Base-by-base conservation (phyloP, 345 rosid species). In the Garcia nutans region DNA sequence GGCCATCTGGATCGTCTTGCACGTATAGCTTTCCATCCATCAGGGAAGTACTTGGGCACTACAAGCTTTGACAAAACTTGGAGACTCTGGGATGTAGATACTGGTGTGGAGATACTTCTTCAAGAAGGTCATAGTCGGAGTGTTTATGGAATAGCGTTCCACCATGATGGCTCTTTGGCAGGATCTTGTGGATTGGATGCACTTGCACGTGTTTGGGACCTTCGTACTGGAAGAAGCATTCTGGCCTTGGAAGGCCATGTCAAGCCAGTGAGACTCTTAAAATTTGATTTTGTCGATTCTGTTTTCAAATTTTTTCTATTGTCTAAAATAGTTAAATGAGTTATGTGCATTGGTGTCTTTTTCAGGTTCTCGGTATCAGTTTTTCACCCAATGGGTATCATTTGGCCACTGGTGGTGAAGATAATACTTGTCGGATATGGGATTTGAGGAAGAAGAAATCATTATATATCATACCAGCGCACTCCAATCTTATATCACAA, bases 341-440 rank as follows among this genome's bases (percentile, higher is more conserved):
- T 73, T 31, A 33, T 50, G 33, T 78, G 42, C 63, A 71, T 77
- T 79, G 45, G 61, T 74, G 8, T 63, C 42, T 54, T 79, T 82
- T 86, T 16, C 89, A 96, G 99, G 86, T 93, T 79, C 90, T 89
- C 58, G 88, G 97, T 24, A 85, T 90, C 77, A 88, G 86, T 81
- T 96, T 96, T 82, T 93, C 99, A 75, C 97, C 99, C 44, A 93
- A 92, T 86, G 98, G 99, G 23, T 91, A 93, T 83, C 99, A 96
- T 86, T 80, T 93, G 76, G 97, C 98, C 16, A 93, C 97, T 31
- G 97, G 98, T 50, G 94, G 98, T 50, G 98, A 92, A 79, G 99
- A 96, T 76, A 96, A 93, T 77, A 92, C 92, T 22, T 96, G 99
- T 69, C 88, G 97, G 49, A 89, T 96, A 75, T 96, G 97, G 98